Base-by-base conservation (phyloP, 441 rosid genomes). In the Populus hybrid region DNA sequence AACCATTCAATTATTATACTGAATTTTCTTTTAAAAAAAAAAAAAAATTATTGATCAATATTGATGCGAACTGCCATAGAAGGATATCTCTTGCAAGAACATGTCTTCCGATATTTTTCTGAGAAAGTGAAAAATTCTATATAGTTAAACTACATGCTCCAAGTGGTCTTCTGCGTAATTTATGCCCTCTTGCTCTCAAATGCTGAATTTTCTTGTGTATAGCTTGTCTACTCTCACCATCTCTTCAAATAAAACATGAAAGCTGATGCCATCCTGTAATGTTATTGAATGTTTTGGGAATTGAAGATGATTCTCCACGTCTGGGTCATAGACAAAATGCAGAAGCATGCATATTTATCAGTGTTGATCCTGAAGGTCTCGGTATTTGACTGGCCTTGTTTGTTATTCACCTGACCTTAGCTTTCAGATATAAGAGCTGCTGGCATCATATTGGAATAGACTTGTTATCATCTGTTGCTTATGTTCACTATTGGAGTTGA, bases 401-500 rank as follows among this genome's bases (percentile, higher is more conserved):
- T 28, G 64, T 28, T 9, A 32, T 10, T 75, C 32, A 26, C 10
- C 30, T 40, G 34, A 28, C 32, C 30, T 53, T 53, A 0, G 19
- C 71, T 24, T 16, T 59, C 42, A 75, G 19, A 28, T 26, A 9
- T 26, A 26, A 7, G 34, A 11, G 4, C 32, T 30, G 12, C 26
- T 64, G 34, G n/a, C 35, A 19, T 61, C 36, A 24, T 64, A 64
- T 36, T n/a, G 24, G 57, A 21, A 7, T 40, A 42, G 50, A 66
- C 5, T 7, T 2, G 14, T 32, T 40, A 21, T 18, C 3, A 14
- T 38, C 14, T 71, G 14, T 46, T 50, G 35, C 16, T 14, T 64
- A 23, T 64, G 50, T 0, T 42, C 50, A 23, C 57, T 69, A 61
- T 21, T 38, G 69, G 70, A 42, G 50, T 78, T 76, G n/a, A 70